Base-by-base conservation (phyloP, 805 yeast species). In the Vanderwaltozyma tropicalis region DNA sequence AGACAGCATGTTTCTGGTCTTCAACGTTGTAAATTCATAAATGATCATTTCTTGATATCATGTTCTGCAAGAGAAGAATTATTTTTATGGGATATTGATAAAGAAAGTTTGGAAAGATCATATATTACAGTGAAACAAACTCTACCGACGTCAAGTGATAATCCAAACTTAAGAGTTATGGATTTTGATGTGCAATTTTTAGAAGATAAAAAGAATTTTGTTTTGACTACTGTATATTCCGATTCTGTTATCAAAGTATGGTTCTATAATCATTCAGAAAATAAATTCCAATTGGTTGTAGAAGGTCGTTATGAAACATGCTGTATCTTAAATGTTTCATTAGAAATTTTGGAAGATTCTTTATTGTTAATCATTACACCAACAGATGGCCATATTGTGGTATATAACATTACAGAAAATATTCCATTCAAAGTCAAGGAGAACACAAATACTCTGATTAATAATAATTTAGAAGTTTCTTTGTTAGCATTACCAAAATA, bases 21-120 rank as follows among this genome's bases (percentile, higher is more conserved):
- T 33, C 97, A 89, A 56, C 71, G 74, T 17, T 69, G 83, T 13
- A 75, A 74, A 40, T 74, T 84, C 38, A 64, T 87, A 28, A 71
- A 69, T 45, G 63, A 72, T 0, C 55, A 53, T 25, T 61, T 63
- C 47, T 44, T 79, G 47, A 57, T 74, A 42, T 63, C 78, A 7
- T 72, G 84, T 2, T 82, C 88, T 17, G 94, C 95, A 0, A 74
- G 92, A 52, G 98, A 92, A 56, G 98, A 92, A 60, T 71, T 92
- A 32, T 72, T 72, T 44, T 61, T 85, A 6, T 92, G 98, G 98
- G 71, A 71, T 40, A 45, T 86, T 1, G 57, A 65, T 26, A 58
- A 61, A 4, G 48, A 55, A 8, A 57, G 49, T 13, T 48, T 47
- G 6, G 43, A 49, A 1, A 53, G 53, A 12, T 76, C 80, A 1